phyloP scores from a whole-genome alignment of 2,329 filamentous ascomycete species.

The Cytospora leucostoma region DNA sequence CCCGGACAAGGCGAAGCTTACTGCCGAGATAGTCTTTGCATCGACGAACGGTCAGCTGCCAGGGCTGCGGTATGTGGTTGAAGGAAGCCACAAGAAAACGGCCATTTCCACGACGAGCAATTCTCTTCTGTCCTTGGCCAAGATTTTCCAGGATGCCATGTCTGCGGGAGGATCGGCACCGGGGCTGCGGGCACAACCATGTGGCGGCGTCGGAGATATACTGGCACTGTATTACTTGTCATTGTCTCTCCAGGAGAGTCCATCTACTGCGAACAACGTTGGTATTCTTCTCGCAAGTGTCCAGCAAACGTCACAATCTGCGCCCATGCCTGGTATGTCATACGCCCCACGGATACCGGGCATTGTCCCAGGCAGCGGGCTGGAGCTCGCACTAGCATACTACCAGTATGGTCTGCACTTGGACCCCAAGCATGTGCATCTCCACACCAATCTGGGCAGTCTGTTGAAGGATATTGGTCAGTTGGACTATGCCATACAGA shows the following conservation, averaged over 20 bases:
- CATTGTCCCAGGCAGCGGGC: constrained; percentile 80
- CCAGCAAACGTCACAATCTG: constrained; percentile 61
- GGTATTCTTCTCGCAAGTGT: constrained; percentile 95
- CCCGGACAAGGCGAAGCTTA: constrained; percentile 80
- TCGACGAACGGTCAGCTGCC: constrained; percentile 71
- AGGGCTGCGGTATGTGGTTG: constrained; percentile 71
- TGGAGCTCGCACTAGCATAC: constrained; percentile 85
- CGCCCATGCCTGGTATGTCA: constrained; percentile 33
- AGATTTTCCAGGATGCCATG: constrained; percentile 97
- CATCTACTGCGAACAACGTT: constrained; percentile 97
- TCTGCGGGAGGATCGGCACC: constrained; percentile 66
- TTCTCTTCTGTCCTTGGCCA: constrained; percentile 88
- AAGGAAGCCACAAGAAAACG: constrained; percentile 72
- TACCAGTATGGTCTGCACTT: constrained; percentile 92
- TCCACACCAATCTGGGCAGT: constrained; percentile 95
- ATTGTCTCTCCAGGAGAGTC: constrained; percentile 89
- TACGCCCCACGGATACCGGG: constrained; percentile 63
- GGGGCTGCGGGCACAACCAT: constrained; percentile 60
- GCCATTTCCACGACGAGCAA: constrained; percentile 95
- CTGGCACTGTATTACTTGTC: constrained; percentile 94
- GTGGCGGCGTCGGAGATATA: constrained; percentile 87
- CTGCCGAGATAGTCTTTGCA: constrained; percentile 80
- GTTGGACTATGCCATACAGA: constrained; percentile 84
- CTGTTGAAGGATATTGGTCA: constrained; percentile 95
- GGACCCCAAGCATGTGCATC: constrained; percentile 86